Base-by-base conservation (phyloP, 306 rosid genomes). In the Pterocarpus macrocarpus region DNA sequence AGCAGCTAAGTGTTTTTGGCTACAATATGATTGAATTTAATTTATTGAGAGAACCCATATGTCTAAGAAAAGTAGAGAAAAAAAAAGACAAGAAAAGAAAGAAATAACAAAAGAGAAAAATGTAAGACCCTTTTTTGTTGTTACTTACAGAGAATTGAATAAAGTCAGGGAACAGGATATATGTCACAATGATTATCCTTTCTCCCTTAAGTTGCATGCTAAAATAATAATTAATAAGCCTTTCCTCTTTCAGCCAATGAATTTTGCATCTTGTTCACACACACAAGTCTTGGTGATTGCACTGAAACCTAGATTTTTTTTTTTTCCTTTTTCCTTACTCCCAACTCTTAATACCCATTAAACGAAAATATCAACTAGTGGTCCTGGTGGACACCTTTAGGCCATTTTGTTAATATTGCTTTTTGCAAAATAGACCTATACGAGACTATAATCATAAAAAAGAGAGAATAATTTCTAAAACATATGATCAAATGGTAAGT, bases 191-290 rank as follows among this genome's bases (percentile, higher is more conserved):
- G 80, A 87, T 87, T 70, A 84, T 81, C 49, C 68, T 58, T 81
- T 59, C 85, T 86, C 81, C 86, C 90, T 84, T 84, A 71, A 81
- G 72, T 80, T 88, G 83, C 91, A 85, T 85, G 91, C 85, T 82
- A 85, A 79, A 82, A 77, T 80, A 88, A 85, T 82, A 62, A 87
- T 82, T 82, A 66, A 88, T 85, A 78, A 49, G 34, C 84, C 90
- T 81, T 82, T 85, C 78, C 58, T 71, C 62, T 82, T 82, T 73
- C 76, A 85, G 82, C 86, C 85, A 71, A 82, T 69, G 63, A 85
- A 52, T 63, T 73, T 9, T 78, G 70, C 49, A 83, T 30, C 86
- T 81, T 74, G 86, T 87, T 87, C 90, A 87, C 90, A 87, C 90
- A 87, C 88, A 76, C 82, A 77, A 76, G 73, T 65, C 76, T 64